Base-by-base conservation (phyloP, 2,329 filamentous ascomycete genomes). In the Atkinsonella hypoxylon region DNA sequence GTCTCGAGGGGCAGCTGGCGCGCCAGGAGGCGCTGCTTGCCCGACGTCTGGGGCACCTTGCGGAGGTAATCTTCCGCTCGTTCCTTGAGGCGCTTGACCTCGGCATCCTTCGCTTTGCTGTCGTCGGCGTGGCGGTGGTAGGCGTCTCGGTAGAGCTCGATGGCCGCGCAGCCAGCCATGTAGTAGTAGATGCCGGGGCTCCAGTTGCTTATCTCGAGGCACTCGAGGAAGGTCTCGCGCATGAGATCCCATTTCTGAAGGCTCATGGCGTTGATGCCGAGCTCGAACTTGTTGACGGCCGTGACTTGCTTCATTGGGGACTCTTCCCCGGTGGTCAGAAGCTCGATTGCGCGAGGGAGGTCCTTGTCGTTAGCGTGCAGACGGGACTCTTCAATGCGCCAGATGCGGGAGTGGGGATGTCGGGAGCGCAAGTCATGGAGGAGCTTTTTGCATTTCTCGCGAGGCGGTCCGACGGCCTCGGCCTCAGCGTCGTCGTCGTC, bases 21-120 rank as follows among this genome's bases (percentile, higher is more conserved):
- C 0, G 88, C 85, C 85, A 97, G 87, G 65, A 98, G 88, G 40
- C 81, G 82, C 70, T 95, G 95, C 69, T 87, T 89, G 39, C 90
- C 90, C 0, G 86, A 83, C 47, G 87, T 75, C 0, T 79, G 75
- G 0, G 87, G 84, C 0, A 85, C 87, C 60, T 83, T 85, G 40
- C 79, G 75, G 56, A 96, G 73, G 47, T 85, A 77, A 51, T 85
- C 78, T 47, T 83, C 81, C 0, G 89, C 86, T 54, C 77, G 75
- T 50, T 71, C 68, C 57, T 83, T 86, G 56, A 83, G 76, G 42
- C 69, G 64, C 10, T 70, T 66, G 0, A 82, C 81, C 42, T 77
- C 68, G 0, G 64, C 67, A 45, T 72, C 61, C 15, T 22, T 30
- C 20, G 3, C 45, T 8, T 63, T 59, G 2, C 59, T 59, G 0